Evolutionary conservation across 139 green algal species (phyloP), one percentile per base, ranked within the genome.

Genomic region (Picochlorum sp.): DNA sequence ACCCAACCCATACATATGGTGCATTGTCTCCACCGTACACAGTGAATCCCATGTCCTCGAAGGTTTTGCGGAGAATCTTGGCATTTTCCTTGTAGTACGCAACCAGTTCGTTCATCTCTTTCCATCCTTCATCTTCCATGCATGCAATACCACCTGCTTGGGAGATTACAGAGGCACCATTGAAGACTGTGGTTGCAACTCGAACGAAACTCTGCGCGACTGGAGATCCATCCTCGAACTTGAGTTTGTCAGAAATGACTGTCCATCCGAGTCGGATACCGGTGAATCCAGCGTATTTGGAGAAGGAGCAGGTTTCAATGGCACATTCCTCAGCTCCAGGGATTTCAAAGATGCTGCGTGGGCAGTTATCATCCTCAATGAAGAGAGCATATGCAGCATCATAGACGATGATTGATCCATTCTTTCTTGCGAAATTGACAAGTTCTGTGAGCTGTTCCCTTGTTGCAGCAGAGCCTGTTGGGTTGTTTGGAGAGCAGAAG

Each of bases 401-500:
- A 65, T 96, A 98, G n/a, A 98, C 79, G 47, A 97, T 87, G 61
- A 97, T 87, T 50, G 67, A 86, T 38, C 91, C 91, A 63, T 95
- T 94, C 49, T 77, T 77, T 6, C 71, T 70, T 1, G 90, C 90
- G 76, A 94, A 93, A 16, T 68, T 78, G 4, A 99, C 94, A 38
- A 99, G 85, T 65, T 94, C 50, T 24, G 74, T 86, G 51, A 97
- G 83, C 79, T 99, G 93, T 49, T 81, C 77, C 16, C 92, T 72
- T 4, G 94, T 96, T 45, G 94, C 94, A 16, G 92, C 86, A 50
- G 88, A 90, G 41, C 90, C 90, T 1, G 90, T 96, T 30, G 88
- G 90, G 85, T 96, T 96, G 92, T 99, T 99, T 60, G 94, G 94
- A 16, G 87, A 96, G 92, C 94, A 99, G 79, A 99, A 99, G 84